Percentiles rank a stretch among this genome's conserved stretches.
phyloP scores from a whole-genome alignment of 2,329 filamentous ascomycete genomes.

The Pestalotiopsis sp. region DNA sequence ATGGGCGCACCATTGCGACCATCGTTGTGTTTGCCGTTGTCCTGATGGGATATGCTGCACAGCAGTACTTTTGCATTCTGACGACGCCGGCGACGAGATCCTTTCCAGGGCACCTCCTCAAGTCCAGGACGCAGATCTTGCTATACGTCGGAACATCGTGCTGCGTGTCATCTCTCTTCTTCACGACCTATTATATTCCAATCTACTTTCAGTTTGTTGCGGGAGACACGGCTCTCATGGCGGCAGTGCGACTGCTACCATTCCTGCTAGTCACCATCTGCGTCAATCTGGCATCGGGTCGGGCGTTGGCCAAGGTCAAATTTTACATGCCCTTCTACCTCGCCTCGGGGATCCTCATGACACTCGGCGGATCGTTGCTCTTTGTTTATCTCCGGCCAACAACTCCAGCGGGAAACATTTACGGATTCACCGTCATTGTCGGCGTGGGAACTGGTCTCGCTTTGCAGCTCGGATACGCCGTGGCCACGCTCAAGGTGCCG shows the following conservation, averaged over 20 bases:
- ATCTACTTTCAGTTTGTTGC: conserved; percentile 53
- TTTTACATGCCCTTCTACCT: conserved; percentile 43
- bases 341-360: conserved; percentile 34
- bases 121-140: conserved; percentile 22
- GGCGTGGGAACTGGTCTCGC: conserved; percentile 37
- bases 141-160: conserved; percentile 41
- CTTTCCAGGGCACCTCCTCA: conserved; percentile 44
- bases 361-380: conserved; percentile 38
- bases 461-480: conserved; percentile 29
- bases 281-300: conserved; percentile 29
- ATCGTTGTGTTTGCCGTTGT: conserved; percentile 45
- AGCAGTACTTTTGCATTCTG: conserved; percentile 44
- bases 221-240: conserved; percentile 39
- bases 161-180: conserved; percentile 25
- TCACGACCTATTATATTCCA: conserved; percentile 51
- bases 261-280: conserved; percentile 39
- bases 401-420: conserved; percentile 27
- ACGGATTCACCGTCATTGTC: conserved; percentile 40
- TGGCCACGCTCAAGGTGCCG: conserved; percentile 26
- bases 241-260: conserved; percentile 44
- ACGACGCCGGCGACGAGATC: conserved; percentile 39
- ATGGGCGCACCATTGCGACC: conserved; percentile 44
- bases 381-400: conserved; percentile 6
- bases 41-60: conserved; percentile 44
- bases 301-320: conserved; percentile 22